phyloP scores from a whole-genome alignment of 306 rosid genomes.

The Quercus engelmannii region DNA sequence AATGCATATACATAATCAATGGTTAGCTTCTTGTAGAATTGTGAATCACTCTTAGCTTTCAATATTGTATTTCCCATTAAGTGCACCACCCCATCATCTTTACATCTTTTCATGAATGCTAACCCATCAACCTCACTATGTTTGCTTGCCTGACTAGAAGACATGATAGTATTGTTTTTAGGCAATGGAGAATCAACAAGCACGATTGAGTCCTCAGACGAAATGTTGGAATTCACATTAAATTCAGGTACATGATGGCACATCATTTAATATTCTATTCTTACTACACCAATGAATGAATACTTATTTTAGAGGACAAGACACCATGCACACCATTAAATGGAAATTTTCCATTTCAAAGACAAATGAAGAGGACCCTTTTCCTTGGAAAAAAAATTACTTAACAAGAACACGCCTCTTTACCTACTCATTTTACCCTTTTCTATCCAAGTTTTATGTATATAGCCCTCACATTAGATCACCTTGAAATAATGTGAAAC shows the following conservation, averaged over 20 bases:
- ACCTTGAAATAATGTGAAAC: no score
- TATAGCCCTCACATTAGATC: no score
- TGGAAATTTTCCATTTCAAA: no score
- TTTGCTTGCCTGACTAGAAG: constrained; percentile 45
- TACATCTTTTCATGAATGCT: constrained; percentile 67
- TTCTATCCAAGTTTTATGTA: no score
- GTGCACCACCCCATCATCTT: constrained; percentile 95
- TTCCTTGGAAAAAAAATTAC: no score
- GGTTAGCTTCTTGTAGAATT: constrained; percentile 67
- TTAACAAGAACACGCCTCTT: no score
- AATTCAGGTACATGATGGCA: constrained; percentile 35
- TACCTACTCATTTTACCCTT: no score
- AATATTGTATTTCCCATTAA: constrained; percentile 83
- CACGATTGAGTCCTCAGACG: constrained; percentile 67
- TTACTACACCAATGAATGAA: no score
- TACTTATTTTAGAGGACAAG: no score
- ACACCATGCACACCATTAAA: no score
- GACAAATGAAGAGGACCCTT: no score
- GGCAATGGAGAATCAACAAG: constrained; percentile 43
- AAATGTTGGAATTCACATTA: constrained; percentile 37
- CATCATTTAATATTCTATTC: no score
- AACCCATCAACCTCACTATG: constrained; percentile 64
- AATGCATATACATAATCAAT: constrained; percentile 87
- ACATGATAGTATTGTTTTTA: constrained; percentile 32
- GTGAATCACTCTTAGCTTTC: constrained; percentile 70